Evolutionary conservation across 192 early-diverging fungal species (phyloP).

Genomic region (Thamnidium elegans): DNA sequence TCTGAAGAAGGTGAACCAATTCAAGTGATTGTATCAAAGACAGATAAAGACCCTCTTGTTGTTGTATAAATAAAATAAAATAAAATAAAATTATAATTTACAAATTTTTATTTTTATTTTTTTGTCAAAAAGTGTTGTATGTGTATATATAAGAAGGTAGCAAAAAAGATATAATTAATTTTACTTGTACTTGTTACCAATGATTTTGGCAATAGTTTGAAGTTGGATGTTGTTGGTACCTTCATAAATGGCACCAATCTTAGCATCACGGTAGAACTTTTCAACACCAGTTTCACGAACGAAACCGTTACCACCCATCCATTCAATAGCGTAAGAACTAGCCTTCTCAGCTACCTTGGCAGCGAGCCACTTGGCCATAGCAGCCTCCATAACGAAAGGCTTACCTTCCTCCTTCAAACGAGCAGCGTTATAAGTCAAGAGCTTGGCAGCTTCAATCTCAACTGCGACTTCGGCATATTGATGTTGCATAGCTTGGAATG

Average conservation of each 20-base stretch:
- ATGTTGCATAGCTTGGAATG: constrained; percentile 75
- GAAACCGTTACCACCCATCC: constrained; percentile 97
- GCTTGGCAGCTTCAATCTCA: constrained; percentile 92
- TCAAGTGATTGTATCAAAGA: constrained; percentile 64
- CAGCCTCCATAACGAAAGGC: constrained; percentile 90
- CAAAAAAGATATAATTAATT: too few relatives aligned
- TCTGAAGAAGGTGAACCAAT: constrained; percentile 44
- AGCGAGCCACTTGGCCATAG: constrained; percentile 95
- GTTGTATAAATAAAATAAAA: too few relatives aligned
- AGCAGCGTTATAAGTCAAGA: constrained; percentile 97
- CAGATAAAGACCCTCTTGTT: constrained; percentile 78
- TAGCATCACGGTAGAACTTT: constrained; percentile 95
- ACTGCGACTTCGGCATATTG: constrained; percentile 74
- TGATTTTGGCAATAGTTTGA: constrained; percentile 77
- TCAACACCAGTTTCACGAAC: constrained; percentile 80
- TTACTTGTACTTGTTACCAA: constrained; percentile 25
- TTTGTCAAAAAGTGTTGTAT: background rate
- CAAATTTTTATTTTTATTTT: background rate
- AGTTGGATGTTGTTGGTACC: constrained; percentile 96
- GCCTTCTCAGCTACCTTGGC: constrained; percentile 89
- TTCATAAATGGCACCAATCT: constrained; percentile 96
- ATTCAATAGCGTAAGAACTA: constrained; percentile 87
- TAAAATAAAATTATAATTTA: too few relatives aligned
- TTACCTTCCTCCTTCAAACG: constrained; percentile 90
- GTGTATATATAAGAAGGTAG: background rate